phyloP scores from a whole-genome alignment of 306 rosid species.

The Cicer chorassanicum region DNA sequence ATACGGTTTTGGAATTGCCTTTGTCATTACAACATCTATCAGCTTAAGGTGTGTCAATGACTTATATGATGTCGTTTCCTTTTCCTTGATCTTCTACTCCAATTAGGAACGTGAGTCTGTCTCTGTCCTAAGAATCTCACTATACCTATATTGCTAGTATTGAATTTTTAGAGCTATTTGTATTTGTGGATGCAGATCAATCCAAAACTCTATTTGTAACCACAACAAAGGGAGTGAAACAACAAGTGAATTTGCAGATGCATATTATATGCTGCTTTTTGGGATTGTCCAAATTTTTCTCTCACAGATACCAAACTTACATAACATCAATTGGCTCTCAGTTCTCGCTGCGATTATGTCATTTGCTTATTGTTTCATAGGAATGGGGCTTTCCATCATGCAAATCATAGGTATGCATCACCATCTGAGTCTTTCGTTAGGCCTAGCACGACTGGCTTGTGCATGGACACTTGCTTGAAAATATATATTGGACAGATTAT shows the following conservation, averaged over 20 bases:
- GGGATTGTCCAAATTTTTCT: conserved; percentile 65
- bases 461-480: conserved; percentile 27
- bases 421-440: conserved; percentile 15
- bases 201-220: conserved; percentile 53
- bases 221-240: conserved; percentile 44
- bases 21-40: conserved; percentile 55
- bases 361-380: conserved; percentile 67
- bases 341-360: conserved; percentile 76
- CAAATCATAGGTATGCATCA: conserved; percentile 50
- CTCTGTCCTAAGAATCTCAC: not conserved
- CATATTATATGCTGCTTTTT: conserved; percentile 62
- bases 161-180: conserved; percentile 27
- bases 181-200: conserved; percentile 52
- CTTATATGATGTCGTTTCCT: not conserved
- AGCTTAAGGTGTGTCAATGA: conserved; percentile 54
- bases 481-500: conserved; percentile 10
- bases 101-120: not conserved
- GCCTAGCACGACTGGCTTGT: conserved; percentile 23
- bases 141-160: conserved; percentile 19
- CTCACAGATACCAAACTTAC: conserved; percentile 78
- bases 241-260: conserved; percentile 44
- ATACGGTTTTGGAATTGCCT: conserved; percentile 65
- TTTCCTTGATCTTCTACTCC: conserved; percentile 10
- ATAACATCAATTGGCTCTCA: conserved; percentile 74
- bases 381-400: conserved; percentile 61